These are phyloP conservation scores for Aspergillus brunneoviolaceus DNA, from an alignment of 2,329 filamentous ascomycete genomes.

Conservation along the genomic window DNA sequence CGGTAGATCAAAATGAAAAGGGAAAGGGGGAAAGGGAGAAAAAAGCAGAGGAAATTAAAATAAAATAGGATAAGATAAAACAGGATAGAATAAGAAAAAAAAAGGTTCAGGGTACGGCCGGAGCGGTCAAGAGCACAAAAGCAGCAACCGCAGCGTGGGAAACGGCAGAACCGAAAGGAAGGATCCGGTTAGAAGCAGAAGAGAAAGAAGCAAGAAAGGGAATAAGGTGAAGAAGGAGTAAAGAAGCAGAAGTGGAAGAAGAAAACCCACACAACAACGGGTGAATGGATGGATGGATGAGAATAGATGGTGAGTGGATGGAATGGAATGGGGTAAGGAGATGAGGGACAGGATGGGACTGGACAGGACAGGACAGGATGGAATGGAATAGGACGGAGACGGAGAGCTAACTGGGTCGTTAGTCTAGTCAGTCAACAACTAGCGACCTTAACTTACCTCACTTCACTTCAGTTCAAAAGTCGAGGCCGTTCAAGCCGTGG, in stretches of 20 bases:
- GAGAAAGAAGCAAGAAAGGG: slow-evolving; percentile 4
- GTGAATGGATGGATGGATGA: neutral
- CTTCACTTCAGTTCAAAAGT: neutral
- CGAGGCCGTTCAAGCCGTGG: slow-evolving; percentile 1
- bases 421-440: neutral
- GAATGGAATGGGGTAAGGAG: neutral
- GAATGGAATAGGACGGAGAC: neutral
- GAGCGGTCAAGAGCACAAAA: slow-evolving; percentile 2
- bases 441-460: too few relatives aligned
- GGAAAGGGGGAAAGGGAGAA: neutral
- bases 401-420: neutral
- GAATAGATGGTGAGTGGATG: slow-evolving; percentile 1
- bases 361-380: neutral
- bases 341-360: too few relatives aligned
- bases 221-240: slow-evolving; percentile 1
- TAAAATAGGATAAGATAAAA: neutral
- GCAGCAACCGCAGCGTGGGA: slow-evolving; percentile 4
- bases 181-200: slow-evolving; percentile 2
- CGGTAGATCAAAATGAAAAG: too few relatives aligned
- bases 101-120: slow-evolving; percentile 7
- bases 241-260: slow-evolving; percentile 6
- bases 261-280: neutral
- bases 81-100: neutral
- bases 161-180: slow-evolving; percentile 5
- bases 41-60: neutral